These are phyloP conservation scores for Leptomonas pyrrhocoris DNA, from an alignment of 208 protist genomes.

Conservation along the genomic window DNA sequence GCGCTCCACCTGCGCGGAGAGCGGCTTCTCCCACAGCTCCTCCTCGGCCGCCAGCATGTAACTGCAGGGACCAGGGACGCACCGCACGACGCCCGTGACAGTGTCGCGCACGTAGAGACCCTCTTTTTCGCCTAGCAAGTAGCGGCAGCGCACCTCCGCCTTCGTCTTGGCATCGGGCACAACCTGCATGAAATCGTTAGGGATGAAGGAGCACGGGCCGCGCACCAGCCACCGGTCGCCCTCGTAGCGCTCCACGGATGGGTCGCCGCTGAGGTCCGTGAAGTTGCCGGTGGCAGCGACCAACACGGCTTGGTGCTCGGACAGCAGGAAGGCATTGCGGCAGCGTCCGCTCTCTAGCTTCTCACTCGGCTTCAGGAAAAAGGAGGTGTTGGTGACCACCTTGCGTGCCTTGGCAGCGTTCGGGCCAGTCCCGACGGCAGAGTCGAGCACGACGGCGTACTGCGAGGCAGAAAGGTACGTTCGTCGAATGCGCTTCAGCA, in stretches of 20 bases:
- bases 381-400: conserved; percentile 72
- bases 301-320: conserved; percentile 83
- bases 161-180: conserved; percentile 40
- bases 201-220: conserved; percentile 87
- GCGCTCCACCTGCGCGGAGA: conserved; percentile 61
- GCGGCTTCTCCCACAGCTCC: conserved; percentile 83
- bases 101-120: conserved; percentile 87
- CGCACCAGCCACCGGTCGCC: conserved; percentile 92
- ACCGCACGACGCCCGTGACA: conserved; percentile 66
- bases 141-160: conserved; percentile 46
- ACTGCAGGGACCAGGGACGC: conserved; percentile 64
- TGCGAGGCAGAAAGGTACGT: conserved; percentile 52
- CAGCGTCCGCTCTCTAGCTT: conserved; percentile 54
- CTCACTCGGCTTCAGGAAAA: conserved; percentile 90
- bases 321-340: conserved; percentile 76
- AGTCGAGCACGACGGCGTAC: conserved; percentile 44
- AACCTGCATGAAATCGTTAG: conserved; percentile 43
- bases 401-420: conserved; percentile 27
- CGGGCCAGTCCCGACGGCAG: conserved; percentile 29
- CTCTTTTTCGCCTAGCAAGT: conserved; percentile 68
- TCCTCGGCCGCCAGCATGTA: conserved; percentile 84
- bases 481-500: conserved; percentile 68
- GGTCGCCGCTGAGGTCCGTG: conserved; percentile 31
- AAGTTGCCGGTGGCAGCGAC: conserved; percentile 75
- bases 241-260: conserved; percentile 48